Conservation (phyloP, 2,329 filamentous ascomycete genomes). For the Lasiodiplodia gonubiensis region DNA sequence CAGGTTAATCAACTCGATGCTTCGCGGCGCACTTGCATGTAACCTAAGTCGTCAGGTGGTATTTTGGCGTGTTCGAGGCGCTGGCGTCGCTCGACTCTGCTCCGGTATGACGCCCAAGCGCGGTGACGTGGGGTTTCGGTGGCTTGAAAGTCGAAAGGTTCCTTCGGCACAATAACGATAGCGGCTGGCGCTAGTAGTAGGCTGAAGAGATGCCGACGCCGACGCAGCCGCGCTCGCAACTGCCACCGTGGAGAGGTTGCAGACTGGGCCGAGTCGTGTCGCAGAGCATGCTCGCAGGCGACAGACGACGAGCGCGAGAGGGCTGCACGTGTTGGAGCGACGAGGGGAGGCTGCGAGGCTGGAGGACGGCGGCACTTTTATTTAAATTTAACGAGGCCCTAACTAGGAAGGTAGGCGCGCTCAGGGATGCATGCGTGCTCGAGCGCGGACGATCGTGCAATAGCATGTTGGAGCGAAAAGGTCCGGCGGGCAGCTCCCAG, state of each 20-base stretch:
- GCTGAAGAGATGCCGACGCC: background rate
- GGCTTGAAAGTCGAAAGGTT: slow-evolving; percentile 6
- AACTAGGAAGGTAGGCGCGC: slow-evolving; percentile 18
- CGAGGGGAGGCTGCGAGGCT: slow-evolving; percentile 5
- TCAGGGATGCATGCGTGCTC: slow-evolving; percentile 12
- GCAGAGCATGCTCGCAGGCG: background rate
- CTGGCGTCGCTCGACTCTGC: slow-evolving; percentile 14
- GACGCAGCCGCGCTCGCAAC: background rate
- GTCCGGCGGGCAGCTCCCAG: slow-evolving; percentile 7
- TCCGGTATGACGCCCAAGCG: slow-evolving; percentile 1
- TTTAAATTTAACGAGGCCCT: slow-evolving; percentile 19
- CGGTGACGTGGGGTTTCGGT: slow-evolving; percentile 14
- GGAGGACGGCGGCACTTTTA: slow-evolving; percentile 9
- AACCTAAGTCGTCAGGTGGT: background rate
- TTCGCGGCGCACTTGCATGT: slow-evolving; percentile 3
- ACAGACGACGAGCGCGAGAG: background rate
- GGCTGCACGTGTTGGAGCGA: slow-evolving; percentile 3
- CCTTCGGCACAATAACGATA: background rate
- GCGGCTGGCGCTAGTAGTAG: slow-evolving; percentile 9
- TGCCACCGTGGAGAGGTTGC: background rate
- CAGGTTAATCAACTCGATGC: slow-evolving; percentile 4
- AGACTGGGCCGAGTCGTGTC: background rate
- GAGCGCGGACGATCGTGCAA: slow-evolving; percentile 4
- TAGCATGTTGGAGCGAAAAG: slow-evolving; percentile 7
- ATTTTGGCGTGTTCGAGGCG: slow-evolving; percentile 4